Conservation (phyloP, 129 eudicot genomes). For the Flaveria ramosissima region DNA sequence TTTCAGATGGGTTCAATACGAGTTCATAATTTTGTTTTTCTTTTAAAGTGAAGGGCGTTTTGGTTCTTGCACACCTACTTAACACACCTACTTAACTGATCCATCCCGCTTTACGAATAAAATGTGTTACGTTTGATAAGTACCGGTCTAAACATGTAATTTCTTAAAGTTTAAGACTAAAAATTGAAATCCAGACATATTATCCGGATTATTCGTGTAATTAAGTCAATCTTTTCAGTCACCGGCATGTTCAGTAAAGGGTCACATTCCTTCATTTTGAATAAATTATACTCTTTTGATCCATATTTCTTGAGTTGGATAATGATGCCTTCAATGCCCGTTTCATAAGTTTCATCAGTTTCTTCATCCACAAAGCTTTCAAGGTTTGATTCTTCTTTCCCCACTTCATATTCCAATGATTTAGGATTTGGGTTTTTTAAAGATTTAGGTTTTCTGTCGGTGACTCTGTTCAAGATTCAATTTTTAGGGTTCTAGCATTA, state of each 20-base stretch:
- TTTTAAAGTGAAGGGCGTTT: too few species aligned
- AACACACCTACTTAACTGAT: too few species aligned
- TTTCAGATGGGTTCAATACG: too few species aligned
- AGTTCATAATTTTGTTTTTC: too few species aligned
- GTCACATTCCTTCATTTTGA: slow-evolving; percentile 40
- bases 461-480: slow-evolving; percentile 20
- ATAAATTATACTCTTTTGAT: slow-evolving; percentile 15
- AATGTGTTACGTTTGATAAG: too few species aligned
- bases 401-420: background rate
- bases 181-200: too few species aligned
- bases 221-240: background rate
- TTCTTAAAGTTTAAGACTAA: too few species aligned
- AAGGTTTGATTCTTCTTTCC: slow-evolving; percentile 28
- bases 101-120: too few species aligned
- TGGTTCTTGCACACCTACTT: too few species aligned
- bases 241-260: slow-evolving; percentile 21
- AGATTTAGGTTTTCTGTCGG: background rate
- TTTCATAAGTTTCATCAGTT: slow-evolving; percentile 39
- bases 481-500: slow-evolving; percentile 23
- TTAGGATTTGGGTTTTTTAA: slow-evolving; percentile 7
- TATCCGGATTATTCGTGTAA: too few species aligned
- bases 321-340: slow-evolving; percentile 27
- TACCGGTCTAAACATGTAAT: too few species aligned
- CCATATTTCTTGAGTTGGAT: background rate
- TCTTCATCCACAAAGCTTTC: slow-evolving; percentile 23